Conservation (phyloP, 208 protist genomes). For the Acanthamoeba pearcei region DNA sequence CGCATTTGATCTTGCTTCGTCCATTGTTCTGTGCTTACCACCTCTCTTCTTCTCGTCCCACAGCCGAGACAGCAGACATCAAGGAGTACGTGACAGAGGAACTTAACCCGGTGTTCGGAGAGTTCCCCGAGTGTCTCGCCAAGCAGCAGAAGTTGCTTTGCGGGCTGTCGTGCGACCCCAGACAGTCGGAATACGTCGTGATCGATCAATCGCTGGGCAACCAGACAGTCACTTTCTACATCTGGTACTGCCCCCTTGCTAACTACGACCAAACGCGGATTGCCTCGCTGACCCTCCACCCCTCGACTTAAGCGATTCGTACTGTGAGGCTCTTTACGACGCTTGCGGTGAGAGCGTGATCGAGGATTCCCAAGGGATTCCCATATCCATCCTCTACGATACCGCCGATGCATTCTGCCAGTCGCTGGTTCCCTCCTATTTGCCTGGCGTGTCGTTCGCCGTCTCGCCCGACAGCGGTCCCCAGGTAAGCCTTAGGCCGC, state of each 20-base stretch:
- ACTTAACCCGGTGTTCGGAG: neutral
- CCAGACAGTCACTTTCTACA: neutral
- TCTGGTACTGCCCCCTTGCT: neutral
- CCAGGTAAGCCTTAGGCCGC: neutral
- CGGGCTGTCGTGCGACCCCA: slow-evolving; percentile 64
- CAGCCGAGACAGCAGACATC: slow-evolving; percentile 34
- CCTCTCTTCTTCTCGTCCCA: neutral
- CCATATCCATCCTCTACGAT: neutral
- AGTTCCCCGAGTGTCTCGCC: slow-evolving; percentile 6
- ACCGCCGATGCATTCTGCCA: slow-evolving; percentile 22
- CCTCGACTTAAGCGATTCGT: neutral
- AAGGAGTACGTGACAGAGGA: slow-evolving; percentile 16
- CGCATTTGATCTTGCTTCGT: neutral
- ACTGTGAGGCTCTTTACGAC: neutral
- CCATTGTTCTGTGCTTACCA: neutral
- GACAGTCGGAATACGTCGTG: slow-evolving; percentile 14
- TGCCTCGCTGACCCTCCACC: neutral
- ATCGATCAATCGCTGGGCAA: neutral
- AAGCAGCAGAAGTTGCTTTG: slow-evolving; percentile 34
- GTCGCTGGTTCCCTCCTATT: slow-evolving; percentile 12
- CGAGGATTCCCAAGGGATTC: neutral
- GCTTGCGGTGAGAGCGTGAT: neutral
- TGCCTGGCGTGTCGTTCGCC: neutral
- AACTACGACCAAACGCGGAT: neutral
- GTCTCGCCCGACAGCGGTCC: neutral